phyloP scores from a whole-genome alignment of 148 eudicot species.

The Arbutus unedo region DNA sequence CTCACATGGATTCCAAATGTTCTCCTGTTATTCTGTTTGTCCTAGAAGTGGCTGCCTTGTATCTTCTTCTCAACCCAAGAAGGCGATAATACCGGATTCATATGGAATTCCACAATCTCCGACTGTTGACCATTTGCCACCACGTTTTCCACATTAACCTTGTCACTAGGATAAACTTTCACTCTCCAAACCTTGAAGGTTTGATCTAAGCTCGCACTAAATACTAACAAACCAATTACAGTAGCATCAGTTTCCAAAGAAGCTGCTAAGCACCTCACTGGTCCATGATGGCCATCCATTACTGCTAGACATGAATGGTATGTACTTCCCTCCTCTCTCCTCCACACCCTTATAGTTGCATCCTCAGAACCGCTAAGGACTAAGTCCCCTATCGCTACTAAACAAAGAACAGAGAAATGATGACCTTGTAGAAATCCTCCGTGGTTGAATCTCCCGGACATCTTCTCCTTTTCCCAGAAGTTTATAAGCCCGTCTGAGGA shows the following conservation, averaged over 20 bases:
- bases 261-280: slow-evolving; percentile 55
- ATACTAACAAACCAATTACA: slow-evolving; percentile 43
- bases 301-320: slow-evolving; percentile 56
- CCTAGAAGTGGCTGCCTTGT: slow-evolving; percentile 14
- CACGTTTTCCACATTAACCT: slow-evolving; percentile 4
- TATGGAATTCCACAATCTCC: slow-evolving; percentile 12
- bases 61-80: slow-evolving; percentile 30
- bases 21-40: background rate
- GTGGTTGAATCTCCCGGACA: slow-evolving; percentile 54
- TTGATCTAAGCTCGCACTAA: slow-evolving; percentile 58
- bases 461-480: slow-evolving; percentile 54
- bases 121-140: slow-evolving; percentile 7
- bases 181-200: slow-evolving; percentile 71
- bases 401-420: slow-evolving; percentile 51
- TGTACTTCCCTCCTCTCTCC: slow-evolving; percentile 43
- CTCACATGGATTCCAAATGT: background rate
- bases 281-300: slow-evolving; percentile 63
- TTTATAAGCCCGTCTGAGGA: slow-evolving; percentile 61
- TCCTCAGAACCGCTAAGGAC: slow-evolving; percentile 73
- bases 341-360: slow-evolving; percentile 63
- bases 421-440: slow-evolving; percentile 67
- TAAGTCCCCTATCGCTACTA: slow-evolving; percentile 41
- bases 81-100: slow-evolving; percentile 27
- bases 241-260: slow-evolving; percentile 36
- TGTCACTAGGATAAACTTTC: slow-evolving; percentile 30